Evolutionary conservation across 306 rosid species (phyloP).

Genomic region (Gastrolobium bilobum): DNA sequence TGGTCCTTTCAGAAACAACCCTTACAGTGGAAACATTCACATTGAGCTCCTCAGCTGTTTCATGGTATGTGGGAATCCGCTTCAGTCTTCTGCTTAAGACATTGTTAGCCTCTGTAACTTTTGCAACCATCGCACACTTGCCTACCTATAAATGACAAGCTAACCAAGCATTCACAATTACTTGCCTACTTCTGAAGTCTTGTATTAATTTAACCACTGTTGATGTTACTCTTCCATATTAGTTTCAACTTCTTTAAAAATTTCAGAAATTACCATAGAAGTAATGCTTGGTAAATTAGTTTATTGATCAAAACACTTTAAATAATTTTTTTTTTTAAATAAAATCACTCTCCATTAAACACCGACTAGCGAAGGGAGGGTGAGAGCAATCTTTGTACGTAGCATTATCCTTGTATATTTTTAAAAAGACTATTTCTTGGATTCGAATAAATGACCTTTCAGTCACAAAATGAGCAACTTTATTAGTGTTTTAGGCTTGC

Average conservation of each 20-base stretch:
- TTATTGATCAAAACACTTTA: not conserved
- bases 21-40: constrained; percentile 58
- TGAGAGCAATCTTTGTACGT: too few species aligned
- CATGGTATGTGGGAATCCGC: constrained; percentile 66
- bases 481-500: too few species aligned
- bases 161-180: constrained; percentile 78
- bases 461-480: too few species aligned
- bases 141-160: constrained; percentile 75
- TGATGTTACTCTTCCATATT: not conserved
- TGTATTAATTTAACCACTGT: not conserved
- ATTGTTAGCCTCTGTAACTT: constrained; percentile 68
- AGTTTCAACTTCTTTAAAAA: not conserved
- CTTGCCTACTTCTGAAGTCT: constrained; percentile 47
- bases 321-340: not conserved
- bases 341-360: too few species aligned
- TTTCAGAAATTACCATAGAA: not conserved
- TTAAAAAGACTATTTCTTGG: too few species aligned
- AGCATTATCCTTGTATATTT: too few species aligned
- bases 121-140: constrained; percentile 64
- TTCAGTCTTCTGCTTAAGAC: constrained; percentile 57
- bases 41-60: constrained; percentile 61
- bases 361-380: too few species aligned
- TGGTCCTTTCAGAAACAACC: constrained; percentile 65
- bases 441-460: too few species aligned
- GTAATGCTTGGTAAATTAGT: not conserved